Evolutionary conservation across 164 flowering plant species (phyloP).

Genomic region (Chimonanthus praecox): DNA sequence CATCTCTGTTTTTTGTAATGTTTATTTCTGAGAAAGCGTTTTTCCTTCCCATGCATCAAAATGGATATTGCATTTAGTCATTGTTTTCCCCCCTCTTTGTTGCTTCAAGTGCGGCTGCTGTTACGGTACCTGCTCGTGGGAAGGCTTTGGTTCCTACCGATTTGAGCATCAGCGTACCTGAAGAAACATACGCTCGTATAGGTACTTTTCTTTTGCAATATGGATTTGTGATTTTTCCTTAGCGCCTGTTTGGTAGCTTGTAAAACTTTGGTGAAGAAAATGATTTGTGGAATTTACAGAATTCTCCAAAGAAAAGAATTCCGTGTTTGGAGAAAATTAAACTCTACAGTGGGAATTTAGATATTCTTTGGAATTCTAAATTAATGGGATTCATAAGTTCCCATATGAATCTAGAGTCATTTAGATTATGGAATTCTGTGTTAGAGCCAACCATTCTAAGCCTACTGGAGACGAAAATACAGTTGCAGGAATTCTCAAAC

Average conservation of each 20-base stretch:
- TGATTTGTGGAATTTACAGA: too few species aligned
- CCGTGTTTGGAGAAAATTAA: too few species aligned
- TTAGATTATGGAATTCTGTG: too few species aligned
- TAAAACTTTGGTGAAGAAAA: too few species aligned
- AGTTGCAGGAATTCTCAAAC: neutral
- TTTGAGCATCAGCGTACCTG: constrained; percentile 65
- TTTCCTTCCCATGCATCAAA: neutral
- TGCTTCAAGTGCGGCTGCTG: constrained; percentile 45
- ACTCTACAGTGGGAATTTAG: neutral
- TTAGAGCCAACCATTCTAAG: too few species aligned
- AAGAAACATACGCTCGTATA: constrained; percentile 76
- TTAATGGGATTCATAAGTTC: too few species aligned
- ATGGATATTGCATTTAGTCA: neutral
- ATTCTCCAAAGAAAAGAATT: too few species aligned
- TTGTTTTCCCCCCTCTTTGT: neutral
- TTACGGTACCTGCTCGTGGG: constrained; percentile 68
- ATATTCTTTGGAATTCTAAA: too few species aligned
- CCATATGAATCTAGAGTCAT: neutral
- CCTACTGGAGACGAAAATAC: too few species aligned
- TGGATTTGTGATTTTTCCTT: neutral
- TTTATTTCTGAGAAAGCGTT: too few species aligned
- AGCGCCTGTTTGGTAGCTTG: neutral
- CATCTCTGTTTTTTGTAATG: neutral
- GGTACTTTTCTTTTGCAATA: constrained; percentile 25
- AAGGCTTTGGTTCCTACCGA: constrained; percentile 77